Evolutionary conservation across 306 rosid genomes (phyloP), one percentile per base, ranked within the genome.

Genomic region (Betula pendula): DNA sequence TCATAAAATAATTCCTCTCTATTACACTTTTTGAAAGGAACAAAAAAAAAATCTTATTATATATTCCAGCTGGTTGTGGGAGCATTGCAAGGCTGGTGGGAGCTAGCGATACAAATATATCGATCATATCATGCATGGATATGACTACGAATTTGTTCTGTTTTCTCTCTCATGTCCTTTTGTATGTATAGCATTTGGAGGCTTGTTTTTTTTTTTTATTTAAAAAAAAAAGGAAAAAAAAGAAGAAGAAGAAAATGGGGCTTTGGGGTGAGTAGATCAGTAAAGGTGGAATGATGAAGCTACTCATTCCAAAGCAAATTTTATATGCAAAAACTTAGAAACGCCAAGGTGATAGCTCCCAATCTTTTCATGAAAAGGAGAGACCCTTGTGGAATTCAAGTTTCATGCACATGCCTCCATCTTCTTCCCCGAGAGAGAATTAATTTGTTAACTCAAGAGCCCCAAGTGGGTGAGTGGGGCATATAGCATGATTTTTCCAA

Each of bases 341-440:
- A 85, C 80, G 89, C 89, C 84, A 90, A 90, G 78, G 72, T 83
- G 66, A 56, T 80, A 83, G 71, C 82, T 86, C 72, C 89, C 89
- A 87, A 82, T 63, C 76, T 82, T 89, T 89, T 65, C 87, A 85
- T 88, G 79, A 89, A 92, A 90, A 90, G 92, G 67, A 86, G 92
- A 82, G 89, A 48, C 83, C 77, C 78, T 80, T 79, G 76, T 80
- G 87, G 79, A 82, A 82, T 82, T 89, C 81, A 83, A 89, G 88
- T 79, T 76, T 88, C 78, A 80, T 63, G 88, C 90, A 88, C 93
- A 87, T 89, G 96, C 93, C 62, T 81, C 82, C 88, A 88, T 81
- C 87, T 82, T 84, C 68, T 73, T 78, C 74, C 84, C 88, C 80
- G 77, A 84, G 77, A 76, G 79, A 73, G 19, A 72, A 58, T 77